Percentiles rank a stretch among this genome's conserved stretches.
phyloP scores from a whole-genome alignment of 148 eudicot genomes.

The Heliamphora exappendiculata region DNA sequence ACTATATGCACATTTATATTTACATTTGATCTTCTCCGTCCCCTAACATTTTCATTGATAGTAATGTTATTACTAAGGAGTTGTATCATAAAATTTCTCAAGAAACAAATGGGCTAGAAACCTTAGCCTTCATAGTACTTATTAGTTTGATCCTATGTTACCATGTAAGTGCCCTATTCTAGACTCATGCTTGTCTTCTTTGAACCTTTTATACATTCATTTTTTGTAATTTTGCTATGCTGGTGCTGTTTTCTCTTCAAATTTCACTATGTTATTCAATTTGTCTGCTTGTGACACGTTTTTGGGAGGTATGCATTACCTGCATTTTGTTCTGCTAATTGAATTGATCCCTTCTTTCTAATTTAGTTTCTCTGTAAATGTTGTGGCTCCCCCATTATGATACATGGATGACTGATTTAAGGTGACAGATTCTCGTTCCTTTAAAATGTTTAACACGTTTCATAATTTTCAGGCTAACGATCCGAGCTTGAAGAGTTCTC shows the following conservation, averaged over 20 bases:
- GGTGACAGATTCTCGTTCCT: neutral
- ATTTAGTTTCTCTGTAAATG: neutral
- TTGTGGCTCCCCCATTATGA: neutral
- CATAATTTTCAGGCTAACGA: slow-evolving; percentile 45
- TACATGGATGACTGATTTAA: neutral
- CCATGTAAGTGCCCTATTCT: neutral
- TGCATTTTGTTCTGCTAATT: neutral
- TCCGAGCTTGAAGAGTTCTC: slow-evolving; percentile 78
- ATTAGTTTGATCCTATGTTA: neutral
- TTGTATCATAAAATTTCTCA: neutral
- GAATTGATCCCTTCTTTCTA: neutral
- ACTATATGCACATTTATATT: no score
- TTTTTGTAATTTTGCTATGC: neutral
- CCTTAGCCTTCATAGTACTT: neutral
- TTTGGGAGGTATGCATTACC: neutral
- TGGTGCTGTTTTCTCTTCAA: neutral
- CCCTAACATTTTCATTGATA: no score
- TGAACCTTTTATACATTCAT: neutral
- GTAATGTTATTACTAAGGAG: no score
- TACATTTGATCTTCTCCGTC: neutral
- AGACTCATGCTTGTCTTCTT: neutral
- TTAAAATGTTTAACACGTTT: neutral
- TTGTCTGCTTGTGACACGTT: neutral
- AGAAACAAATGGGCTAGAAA: neutral
- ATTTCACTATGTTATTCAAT: neutral